These are phyloP conservation scores for Pleurotus citrinopileatus DNA, from an alignment of 768 basidiomycete species.

Conservation along the genomic window DNA sequence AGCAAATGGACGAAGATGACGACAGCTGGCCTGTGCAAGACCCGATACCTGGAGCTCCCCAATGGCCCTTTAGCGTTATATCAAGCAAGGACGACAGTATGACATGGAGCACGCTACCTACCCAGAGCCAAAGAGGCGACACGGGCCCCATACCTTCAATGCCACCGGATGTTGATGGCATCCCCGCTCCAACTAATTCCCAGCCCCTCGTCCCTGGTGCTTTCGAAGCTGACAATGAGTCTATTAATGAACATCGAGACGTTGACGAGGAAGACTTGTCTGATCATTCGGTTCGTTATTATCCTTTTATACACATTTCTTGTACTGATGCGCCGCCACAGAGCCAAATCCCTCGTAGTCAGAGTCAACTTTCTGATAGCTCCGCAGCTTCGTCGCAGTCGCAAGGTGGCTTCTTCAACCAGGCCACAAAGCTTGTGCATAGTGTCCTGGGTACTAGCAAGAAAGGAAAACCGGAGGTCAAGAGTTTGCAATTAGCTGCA, in stretches of 20 bases:
- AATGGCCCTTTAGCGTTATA: slow-evolving; percentile 60
- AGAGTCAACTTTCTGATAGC: slow-evolving; percentile 55
- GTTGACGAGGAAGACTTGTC: slow-evolving; percentile 27
- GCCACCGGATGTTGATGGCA: slow-evolving; percentile 15
- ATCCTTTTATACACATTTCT: neutral
- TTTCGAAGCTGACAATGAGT: slow-evolving; percentile 30
- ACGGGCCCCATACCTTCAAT: slow-evolving; percentile 22
- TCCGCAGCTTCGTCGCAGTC: slow-evolving; percentile 46
- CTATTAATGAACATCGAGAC: slow-evolving; percentile 22
- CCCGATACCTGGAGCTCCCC: slow-evolving; percentile 49
- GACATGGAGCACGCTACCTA: slow-evolving; percentile 73
- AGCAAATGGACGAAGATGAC: slow-evolving; percentile 53
- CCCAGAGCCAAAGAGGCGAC: slow-evolving; percentile 50
- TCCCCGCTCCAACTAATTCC: slow-evolving; percentile 15
- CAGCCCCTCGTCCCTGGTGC: slow-evolving; percentile 22
- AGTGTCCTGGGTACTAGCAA: slow-evolving; percentile 67
- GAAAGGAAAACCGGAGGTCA: slow-evolving; percentile 74
- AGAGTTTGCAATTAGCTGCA: slow-evolving; percentile 80
- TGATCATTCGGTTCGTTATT: neutral
- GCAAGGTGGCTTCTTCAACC: slow-evolving; percentile 62
- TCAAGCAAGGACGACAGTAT: slow-evolving; percentile 61
- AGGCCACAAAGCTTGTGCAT: slow-evolving; percentile 67
- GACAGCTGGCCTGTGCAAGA: slow-evolving; percentile 80
- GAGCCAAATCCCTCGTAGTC: slow-evolving; percentile 33
- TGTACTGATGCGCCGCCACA: slow-evolving; percentile 13